These are phyloP conservation scores for Acanthamoeba rhysodes DNA, from an alignment of 208 protist species.

Conservation along the genomic window DNA sequence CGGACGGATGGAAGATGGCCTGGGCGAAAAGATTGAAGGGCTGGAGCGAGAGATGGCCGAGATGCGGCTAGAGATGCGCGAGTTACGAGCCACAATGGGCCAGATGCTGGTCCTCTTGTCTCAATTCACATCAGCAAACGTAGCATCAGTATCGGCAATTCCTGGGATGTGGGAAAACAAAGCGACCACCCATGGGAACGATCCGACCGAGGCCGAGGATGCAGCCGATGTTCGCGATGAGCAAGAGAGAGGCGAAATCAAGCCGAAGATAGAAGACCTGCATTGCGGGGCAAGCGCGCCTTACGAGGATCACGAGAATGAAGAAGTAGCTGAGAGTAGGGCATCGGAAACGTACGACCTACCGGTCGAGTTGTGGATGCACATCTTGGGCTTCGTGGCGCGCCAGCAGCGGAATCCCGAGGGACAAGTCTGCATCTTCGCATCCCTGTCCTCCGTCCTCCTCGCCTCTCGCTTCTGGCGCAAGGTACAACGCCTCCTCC, in stretches of 20 bases:
- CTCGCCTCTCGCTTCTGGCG: slow-evolving; percentile 4
- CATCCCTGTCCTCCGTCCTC: background rate
- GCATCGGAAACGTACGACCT: background rate
- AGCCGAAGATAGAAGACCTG: background rate
- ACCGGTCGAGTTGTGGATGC: slow-evolving; percentile 23
- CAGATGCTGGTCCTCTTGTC: background rate
- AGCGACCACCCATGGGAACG: no score
- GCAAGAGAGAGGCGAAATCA: background rate
- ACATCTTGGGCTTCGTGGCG: slow-evolving; percentile 21
- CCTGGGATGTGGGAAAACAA: no score
- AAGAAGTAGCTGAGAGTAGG: background rate
- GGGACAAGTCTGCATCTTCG: background rate
- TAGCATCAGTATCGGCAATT: background rate
- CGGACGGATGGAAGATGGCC: background rate
- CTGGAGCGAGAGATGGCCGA: slow-evolving; percentile 26
- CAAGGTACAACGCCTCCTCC: background rate
- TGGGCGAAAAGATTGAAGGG: background rate
- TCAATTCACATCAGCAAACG: background rate
- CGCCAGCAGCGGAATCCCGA: background rate
- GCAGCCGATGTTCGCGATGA: no score
- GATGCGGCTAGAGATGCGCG: slow-evolving; percentile 1
- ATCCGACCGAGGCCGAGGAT: no score
- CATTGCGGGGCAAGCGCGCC: no score
- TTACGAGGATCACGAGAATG: background rate
- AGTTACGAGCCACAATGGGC: background rate